Base-by-base conservation (phyloP, 768 basidiomycete genomes). In the Pisolithus albus region DNA sequence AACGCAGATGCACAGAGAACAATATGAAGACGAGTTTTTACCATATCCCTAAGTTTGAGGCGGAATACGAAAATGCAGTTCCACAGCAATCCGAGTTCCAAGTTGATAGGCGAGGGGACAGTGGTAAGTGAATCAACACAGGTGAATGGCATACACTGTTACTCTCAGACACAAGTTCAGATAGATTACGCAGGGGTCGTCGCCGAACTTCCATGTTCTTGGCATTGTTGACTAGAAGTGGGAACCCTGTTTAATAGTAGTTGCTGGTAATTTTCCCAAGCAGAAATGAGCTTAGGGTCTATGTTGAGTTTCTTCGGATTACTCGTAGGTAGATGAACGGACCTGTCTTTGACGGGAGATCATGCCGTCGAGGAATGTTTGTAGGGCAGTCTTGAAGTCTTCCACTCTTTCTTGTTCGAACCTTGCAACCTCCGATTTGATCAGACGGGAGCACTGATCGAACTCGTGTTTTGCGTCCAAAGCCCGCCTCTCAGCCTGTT, bases 371-470 rank as follows among this genome's bases (percentile, higher is more conserved):
- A 97, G 71, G 67, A 92, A 93, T 4, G 77, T 76, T 65, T 91
- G 87, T 57, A 99, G 66, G 3, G 86, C 77, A 41, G 79, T 75
- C 68, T 93, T 94, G 69, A 98, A 96, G 64, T 98, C 95, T 45
- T 91, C 88, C 23, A 98, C 79, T 40, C 94, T 81, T 69, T 96
- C 95, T 63, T 83, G 81, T 70, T 99, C 95, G 62, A 98, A 97
- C 40, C 95, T 75, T 5, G 82, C 82, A 56, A 93, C 81, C 70
- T 99, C 96, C 4, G 80, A 71, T 69, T 98, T 98, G 59, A 92
- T 84, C 18, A 96, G 72, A 57, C 86, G 86, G 18, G 92, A 90
- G 11, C 86, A 85, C 19, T 87, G 80, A 41, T 97, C 94, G 63
- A 88, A 99, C 56, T 96, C 95, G 47, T 82, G 81, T 62, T 87